Conservation (phyloP, 2,329 filamentous ascomycete species). For the Aaosphaeria pasadenensis region DNA sequence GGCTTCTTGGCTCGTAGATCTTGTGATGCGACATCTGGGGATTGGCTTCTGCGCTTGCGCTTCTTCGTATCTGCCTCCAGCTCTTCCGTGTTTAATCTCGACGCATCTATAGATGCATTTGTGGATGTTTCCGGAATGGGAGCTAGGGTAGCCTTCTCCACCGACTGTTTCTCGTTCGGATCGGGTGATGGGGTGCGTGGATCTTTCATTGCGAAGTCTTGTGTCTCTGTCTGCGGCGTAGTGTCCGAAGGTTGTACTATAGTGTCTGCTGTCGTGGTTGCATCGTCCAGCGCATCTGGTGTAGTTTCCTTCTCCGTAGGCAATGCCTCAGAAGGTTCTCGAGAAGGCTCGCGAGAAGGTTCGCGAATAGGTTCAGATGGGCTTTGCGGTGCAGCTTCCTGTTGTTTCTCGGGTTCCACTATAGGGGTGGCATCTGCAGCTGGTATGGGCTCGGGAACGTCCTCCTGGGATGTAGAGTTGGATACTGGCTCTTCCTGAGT, state of each 20-base stretch:
- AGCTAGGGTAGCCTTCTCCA: slow-evolving; percentile 28
- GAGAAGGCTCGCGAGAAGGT: too few species aligned
- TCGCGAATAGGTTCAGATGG: too few species aligned
- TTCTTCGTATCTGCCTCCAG: slow-evolving; percentile 38
- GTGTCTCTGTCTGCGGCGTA: neutral
- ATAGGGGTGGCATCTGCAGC: neutral
- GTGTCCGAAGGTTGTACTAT: too few species aligned
- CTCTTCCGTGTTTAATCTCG: slow-evolving; percentile 35
- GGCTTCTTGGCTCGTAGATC: slow-evolving; percentile 44
- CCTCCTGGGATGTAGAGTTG: neutral
- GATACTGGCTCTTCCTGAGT: neutral
- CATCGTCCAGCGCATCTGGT: too few species aligned
- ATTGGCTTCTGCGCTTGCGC: slow-evolving; percentile 41
- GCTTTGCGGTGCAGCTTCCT: too few species aligned
- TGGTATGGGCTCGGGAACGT: neutral
- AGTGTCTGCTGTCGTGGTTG: too few species aligned
- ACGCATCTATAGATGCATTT: slow-evolving; percentile 22
- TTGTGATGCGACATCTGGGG: slow-evolving; percentile 32
- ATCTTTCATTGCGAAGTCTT: neutral
- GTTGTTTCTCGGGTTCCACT: neutral
- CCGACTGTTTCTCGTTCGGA: slow-evolving; percentile 24
- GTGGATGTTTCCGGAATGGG: slow-evolving; percentile 20
- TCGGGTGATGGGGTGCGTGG: neutral
- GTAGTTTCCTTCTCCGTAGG: too few species aligned
- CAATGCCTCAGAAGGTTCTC: too few species aligned